Conservation (phyloP, 768 basidiomycete genomes). For the Leccinum uliginosum region DNA sequence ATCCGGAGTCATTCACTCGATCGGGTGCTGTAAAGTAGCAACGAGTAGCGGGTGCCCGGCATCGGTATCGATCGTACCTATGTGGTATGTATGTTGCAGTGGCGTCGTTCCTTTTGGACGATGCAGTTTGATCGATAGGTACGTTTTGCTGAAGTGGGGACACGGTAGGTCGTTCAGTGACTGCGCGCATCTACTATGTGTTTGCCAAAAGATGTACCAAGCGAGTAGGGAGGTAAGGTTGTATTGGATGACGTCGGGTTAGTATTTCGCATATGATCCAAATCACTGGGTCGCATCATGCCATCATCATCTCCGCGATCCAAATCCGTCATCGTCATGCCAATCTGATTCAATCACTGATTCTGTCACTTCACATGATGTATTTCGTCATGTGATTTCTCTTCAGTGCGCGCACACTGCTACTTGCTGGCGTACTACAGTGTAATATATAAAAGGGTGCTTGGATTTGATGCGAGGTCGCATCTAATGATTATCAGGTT, state of each 20-base stretch:
- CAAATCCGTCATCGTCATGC: neutral
- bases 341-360: neutral
- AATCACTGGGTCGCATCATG: neutral
- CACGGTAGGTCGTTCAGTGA: neutral
- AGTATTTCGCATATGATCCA: neutral
- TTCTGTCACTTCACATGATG: neutral
- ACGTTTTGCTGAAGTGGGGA: neutral
- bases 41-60: neutral
- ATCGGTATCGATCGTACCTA: neutral
- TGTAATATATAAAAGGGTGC: neutral
- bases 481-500: neutral
- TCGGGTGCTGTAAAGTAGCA: neutral
- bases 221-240: neutral
- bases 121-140: neutral
- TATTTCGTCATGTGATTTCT: neutral
- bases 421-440: neutral
- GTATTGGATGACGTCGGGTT: neutral
- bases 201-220: neutral
- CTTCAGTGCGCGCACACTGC: neutral
- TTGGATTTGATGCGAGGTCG: neutral
- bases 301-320: neutral
- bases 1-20: neutral
- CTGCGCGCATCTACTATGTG: neutral
- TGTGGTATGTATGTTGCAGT: neutral
- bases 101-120: neutral